Conservation (phyloP, 345 rosid species). For the Gossypium herbaceum region DNA sequence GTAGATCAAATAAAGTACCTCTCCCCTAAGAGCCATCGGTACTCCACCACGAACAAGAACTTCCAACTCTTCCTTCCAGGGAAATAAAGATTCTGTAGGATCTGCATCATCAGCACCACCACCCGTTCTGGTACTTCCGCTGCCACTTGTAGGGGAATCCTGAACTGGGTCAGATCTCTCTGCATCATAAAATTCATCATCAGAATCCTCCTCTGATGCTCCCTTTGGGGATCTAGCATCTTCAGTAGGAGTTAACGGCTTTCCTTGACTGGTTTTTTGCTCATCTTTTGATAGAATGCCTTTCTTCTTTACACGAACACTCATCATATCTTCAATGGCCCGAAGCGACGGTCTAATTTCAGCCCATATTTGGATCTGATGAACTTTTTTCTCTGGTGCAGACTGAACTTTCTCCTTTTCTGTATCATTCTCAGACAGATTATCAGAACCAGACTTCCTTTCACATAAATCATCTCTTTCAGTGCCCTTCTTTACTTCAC, state of each 20-base stretch:
- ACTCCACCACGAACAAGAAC: slow-evolving; percentile 98
- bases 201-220: slow-evolving; percentile 85
- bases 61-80: slow-evolving; percentile 94
- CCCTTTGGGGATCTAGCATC: slow-evolving; percentile 63
- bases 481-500: slow-evolving; percentile 32
- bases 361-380: slow-evolving; percentile 69
- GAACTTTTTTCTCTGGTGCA: slow-evolving; percentile 37
- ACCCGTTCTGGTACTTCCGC: slow-evolving; percentile 34
- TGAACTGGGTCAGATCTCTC: slow-evolving; percentile 82
- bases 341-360: slow-evolving; percentile 81
- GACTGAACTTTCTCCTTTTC: slow-evolving; percentile 36
- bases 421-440: slow-evolving; percentile 29
- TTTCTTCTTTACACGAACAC: slow-evolving; percentile 67
- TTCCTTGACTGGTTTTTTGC: slow-evolving; percentile 44
- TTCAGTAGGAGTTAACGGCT: slow-evolving; percentile 39
- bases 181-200: slow-evolving; percentile 94
- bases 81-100: slow-evolving; percentile 43
- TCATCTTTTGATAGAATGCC: slow-evolving; percentile 38
- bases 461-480: slow-evolving; percentile 33
- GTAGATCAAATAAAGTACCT: slow-evolving; percentile 46
- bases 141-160: slow-evolving; percentile 58
- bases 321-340: slow-evolving; percentile 82
- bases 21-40: slow-evolving; percentile 98
- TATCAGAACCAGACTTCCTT: slow-evolving; percentile 37
- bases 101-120: slow-evolving; percentile 25